Evolutionary conservation across 768 basidiomycete genomes (phyloP).

Genomic region (Thelephora ganbajun): DNA sequence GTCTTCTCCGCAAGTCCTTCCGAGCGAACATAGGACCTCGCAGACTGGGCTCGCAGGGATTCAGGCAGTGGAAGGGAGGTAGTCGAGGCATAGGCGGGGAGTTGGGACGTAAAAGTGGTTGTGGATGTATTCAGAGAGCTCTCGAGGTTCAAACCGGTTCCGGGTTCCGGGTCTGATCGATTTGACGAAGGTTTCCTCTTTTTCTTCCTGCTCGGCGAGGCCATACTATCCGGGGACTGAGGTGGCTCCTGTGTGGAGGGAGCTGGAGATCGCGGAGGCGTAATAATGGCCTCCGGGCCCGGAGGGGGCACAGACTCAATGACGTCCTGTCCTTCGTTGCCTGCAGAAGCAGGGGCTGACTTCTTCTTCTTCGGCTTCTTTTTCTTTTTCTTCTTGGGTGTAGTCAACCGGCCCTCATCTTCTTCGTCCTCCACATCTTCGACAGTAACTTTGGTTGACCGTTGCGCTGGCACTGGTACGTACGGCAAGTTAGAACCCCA

Average conservation of each 20-base stretch:
- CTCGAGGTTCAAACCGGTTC: not conserved
- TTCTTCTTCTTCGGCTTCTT: conserved; percentile 58
- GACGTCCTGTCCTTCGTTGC: conserved; percentile 9
- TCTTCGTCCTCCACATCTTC: conserved; percentile 70
- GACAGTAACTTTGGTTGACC: conserved; percentile 35
- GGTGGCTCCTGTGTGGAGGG: conserved; percentile 6
- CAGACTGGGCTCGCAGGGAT: conserved; percentile 49
- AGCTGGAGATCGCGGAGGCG: conserved; percentile 4
- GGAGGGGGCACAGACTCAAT: conserved; percentile 9
- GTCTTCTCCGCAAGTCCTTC: conserved; percentile 35
- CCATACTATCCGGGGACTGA: not conserved
- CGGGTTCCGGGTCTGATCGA: not conserved
- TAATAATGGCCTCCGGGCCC: conserved; percentile 1
- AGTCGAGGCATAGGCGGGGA: conserved; percentile 21
- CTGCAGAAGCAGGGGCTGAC: conserved; percentile 14
- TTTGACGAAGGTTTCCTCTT: conserved; percentile 1
- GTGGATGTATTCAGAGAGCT: not conserved
- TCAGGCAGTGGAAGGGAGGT: conserved; percentile 27
- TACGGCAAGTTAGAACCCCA: not conserved
- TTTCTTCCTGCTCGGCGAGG: conserved; percentile 12
- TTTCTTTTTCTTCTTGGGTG: conserved; percentile 70
- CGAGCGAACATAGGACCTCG: conserved; percentile 50
- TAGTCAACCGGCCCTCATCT: conserved; percentile 20
- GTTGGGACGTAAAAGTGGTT: no score
- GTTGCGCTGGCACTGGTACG: conserved; percentile 2